Evolutionary conservation across 805 yeast species (phyloP).

Genomic region (Candida broadrunensis): DNA sequence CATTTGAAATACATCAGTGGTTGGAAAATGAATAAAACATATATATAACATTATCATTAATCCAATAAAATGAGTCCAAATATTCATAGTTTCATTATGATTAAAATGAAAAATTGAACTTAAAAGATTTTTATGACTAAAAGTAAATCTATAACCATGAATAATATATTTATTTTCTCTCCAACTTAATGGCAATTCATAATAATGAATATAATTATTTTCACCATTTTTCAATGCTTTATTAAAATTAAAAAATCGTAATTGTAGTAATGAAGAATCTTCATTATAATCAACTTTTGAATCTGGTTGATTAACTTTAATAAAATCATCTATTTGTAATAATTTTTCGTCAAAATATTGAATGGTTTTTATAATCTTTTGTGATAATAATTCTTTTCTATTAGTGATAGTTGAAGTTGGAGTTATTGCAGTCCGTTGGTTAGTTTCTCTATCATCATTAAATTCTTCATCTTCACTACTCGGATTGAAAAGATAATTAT

Average conservation of each 20-base stretch:
- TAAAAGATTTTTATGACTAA: conserved; percentile 57
- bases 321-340: conserved; percentile 33
- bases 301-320: conserved; percentile 29
- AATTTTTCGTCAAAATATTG: conserved; percentile 42
- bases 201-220: conserved; percentile 61
- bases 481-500: conserved; percentile 30
- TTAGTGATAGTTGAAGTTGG: not conserved
- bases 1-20: conserved; percentile 44
- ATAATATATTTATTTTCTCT: conserved; percentile 85
- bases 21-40: conserved; percentile 61
- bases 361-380: conserved; percentile 39
- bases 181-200: conserved; percentile 90
- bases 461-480: conserved; percentile 8
- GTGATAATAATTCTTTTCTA: conserved; percentile 26
- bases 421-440: not conserved
- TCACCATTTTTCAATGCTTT: conserved; percentile 31
- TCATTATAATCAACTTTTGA: conserved; percentile 24
- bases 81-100: conserved; percentile 90
- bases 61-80: conserved; percentile 89
- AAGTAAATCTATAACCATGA: conserved; percentile 80
- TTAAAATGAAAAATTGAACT: conserved; percentile 52
- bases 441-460: not conserved
- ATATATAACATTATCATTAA: conserved; percentile 56
- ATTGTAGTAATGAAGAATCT: conserved; percentile 28
- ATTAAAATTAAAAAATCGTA: conserved; percentile 38